phyloP scores from a whole-genome alignment of 495 filamentous ascomycete genomes.

The Aspergillus heteromorphus region DNA sequence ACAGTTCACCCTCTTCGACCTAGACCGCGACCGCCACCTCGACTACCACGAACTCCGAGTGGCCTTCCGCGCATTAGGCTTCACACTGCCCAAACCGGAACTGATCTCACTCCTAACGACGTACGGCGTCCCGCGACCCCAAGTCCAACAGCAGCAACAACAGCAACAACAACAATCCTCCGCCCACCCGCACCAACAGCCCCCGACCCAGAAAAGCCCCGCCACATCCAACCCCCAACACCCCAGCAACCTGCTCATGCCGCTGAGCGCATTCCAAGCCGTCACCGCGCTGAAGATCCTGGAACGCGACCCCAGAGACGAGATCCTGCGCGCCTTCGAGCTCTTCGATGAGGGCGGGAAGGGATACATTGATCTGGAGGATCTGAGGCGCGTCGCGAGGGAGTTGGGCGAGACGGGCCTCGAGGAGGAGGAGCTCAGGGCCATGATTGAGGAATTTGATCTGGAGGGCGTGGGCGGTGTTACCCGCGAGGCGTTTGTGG shows the following conservation, averaged over 20 bases:
- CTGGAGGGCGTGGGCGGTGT: slow-evolving; percentile 87
- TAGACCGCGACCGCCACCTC: slow-evolving; percentile 88
- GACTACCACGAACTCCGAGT: slow-evolving; percentile 99
- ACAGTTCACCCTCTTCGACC: slow-evolving; percentile 93
- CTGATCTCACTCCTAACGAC: slow-evolving; percentile 69
- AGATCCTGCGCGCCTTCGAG: slow-evolving; percentile 86
- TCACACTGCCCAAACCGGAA: slow-evolving; percentile 80
- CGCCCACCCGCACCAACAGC: slow-evolving; percentile 22
- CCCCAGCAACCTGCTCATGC: slow-evolving; percentile 58
- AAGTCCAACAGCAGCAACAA: slow-evolving; percentile 38
- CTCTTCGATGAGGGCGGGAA: slow-evolving; percentile 79
- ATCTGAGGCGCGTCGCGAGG: slow-evolving; percentile 79
- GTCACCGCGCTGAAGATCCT: slow-evolving; percentile 77
- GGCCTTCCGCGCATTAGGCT: slow-evolving; percentile 92
- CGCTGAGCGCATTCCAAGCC: slow-evolving; percentile 66
- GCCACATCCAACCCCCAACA: slow-evolving; percentile 35
- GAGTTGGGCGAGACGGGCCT: slow-evolving; percentile 84
- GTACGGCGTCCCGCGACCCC: slow-evolving; percentile 58
- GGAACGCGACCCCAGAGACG: slow-evolving; percentile 78
- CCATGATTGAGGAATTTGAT: slow-evolving; percentile 99
- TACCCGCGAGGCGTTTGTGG: slow-evolving; percentile 82
- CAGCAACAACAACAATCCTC: slow-evolving; percentile 15
- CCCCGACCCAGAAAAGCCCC: slow-evolving; percentile 13
- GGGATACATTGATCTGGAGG: slow-evolving; percentile 79
- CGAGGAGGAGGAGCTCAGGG: slow-evolving; percentile 84